Percentiles rank a stretch among this genome's conserved stretches.
phyloP scores from a whole-genome alignment of 345 rosid species.

The Rhizophora mangle region DNA sequence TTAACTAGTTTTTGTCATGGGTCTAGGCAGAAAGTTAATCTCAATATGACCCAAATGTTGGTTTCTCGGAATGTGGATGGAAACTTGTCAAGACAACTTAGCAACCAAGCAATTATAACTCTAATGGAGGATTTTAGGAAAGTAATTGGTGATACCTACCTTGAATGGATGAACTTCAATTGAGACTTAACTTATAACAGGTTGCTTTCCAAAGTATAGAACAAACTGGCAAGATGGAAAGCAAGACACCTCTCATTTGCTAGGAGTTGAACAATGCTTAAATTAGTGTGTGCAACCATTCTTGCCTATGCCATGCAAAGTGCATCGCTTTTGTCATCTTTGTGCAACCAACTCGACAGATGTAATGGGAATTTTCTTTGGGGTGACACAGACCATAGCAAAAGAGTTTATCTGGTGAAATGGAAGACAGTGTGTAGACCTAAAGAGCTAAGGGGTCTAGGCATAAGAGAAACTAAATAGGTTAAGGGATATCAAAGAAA shows the following conservation, averaged over 20 bases:
- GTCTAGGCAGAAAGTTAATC: too few relatives aligned
- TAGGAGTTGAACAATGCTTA: background rate
- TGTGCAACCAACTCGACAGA: background rate
- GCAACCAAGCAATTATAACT: too few relatives aligned
- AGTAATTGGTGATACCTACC: too few relatives aligned
- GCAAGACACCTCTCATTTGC: background rate
- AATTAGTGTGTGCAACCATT: background rate
- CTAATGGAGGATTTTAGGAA: too few relatives aligned
- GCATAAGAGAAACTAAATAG: background rate
- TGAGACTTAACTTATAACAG: background rate
- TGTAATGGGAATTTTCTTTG: too few relatives aligned
- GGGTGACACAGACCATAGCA: accelerated
- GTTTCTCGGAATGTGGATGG: too few relatives aligned
- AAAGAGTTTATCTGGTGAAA: background rate
- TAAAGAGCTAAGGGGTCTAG: background rate
- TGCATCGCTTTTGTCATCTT: background rate
- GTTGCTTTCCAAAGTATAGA: too few relatives aligned
- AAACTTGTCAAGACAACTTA: too few relatives aligned
- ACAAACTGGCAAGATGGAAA: background rate
- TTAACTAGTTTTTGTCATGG: too few relatives aligned
- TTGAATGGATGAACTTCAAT: too few relatives aligned
- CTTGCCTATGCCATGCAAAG: background rate
- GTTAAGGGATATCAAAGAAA: too few relatives aligned
- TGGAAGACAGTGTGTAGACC: background rate
- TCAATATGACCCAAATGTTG: too few relatives aligned